Evolutionary conservation across 1,139 yeast genomes (phyloP), one percentile per base, ranked within the genome.

Genomic region (Magnusiomyces paraingens): DNA sequence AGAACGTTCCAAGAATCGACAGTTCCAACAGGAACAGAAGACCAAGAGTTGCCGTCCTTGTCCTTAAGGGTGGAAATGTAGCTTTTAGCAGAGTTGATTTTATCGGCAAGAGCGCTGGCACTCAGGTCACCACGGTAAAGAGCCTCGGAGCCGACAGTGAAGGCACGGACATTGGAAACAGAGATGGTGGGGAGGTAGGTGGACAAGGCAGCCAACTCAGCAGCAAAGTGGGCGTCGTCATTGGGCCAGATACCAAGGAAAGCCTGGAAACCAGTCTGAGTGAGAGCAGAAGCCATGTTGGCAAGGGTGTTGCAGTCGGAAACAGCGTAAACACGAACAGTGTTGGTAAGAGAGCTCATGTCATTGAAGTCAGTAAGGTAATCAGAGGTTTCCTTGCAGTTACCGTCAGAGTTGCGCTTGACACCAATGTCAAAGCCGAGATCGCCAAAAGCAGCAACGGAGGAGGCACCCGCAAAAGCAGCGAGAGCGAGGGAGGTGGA

Each of bases 1-100:
- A 88, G 72, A 59, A 86, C 79, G 72, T 91, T 88, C 98, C 99
- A 91, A 1, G 97, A 89, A 73, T 93, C 98, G 62, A 88, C 97
- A 59, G 89, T 83, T 60, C 98, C 98, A 61, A 91, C 95, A 59
- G 83, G 90, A 52, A 81, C 78, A 61, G 78, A 77, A 53, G 77
- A 67, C 72, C 84, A 90, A 29, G 91, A 81, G 64, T 84, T 75
- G 64, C 97, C 97, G 64, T 88, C 76, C 69, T 85, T 84, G 73
- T 88, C 97, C 59, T 77, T 75, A 70, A 90, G 82, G 61, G 68
- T 76, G 48, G 75, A 67, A 59, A 89, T 68, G 50, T 81, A 73
- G 46, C 70, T 68, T 71, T 82, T 85, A 69, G 88, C 70, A 49
- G 79, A 80, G 56, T 69, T 59, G 65, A 89, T 68, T 44, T 54